These are phyloP conservation scores for Kurtzmaniella quercitrusa DNA, from an alignment of 1,139 yeast species.

Conservation along the genomic window DNA sequence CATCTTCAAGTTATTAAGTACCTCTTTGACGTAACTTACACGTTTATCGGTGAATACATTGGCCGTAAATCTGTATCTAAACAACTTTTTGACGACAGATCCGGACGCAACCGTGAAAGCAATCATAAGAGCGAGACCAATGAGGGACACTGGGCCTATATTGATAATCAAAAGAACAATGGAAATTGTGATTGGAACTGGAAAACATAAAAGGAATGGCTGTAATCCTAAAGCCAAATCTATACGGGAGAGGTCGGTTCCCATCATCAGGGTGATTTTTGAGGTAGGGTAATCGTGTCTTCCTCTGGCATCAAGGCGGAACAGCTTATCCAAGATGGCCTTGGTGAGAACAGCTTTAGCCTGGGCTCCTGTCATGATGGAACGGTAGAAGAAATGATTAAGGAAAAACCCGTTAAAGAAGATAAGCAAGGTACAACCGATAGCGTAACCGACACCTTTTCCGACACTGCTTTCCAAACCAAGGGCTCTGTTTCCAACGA, in stretches of 20 bases:
- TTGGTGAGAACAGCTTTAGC: constrained; percentile 63
- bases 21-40: constrained; percentile 31
- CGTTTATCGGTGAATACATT: constrained; percentile 30
- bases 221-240: constrained; percentile 32
- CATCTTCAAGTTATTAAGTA: constrained; percentile 30
- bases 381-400: constrained; percentile 28
- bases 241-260: constrained; percentile 34
- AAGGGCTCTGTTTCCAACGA: constrained; percentile 29
- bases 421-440: constrained; percentile 19
- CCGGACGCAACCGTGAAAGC: constrained; percentile 22
- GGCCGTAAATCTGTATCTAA: constrained; percentile 23
- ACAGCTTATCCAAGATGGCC: constrained; percentile 62
- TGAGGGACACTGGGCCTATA: constrained; percentile 33
- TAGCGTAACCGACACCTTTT: constrained; percentile 35
- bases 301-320: constrained; percentile 57
- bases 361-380: constrained; percentile 55
- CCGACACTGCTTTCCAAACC: constrained; percentile 18
- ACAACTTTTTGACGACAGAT: constrained; percentile 21
- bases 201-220: constrained; percentile 25
- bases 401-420: constrained; percentile 17
- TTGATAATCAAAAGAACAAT: constrained; percentile 29
- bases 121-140: constrained; percentile 29
- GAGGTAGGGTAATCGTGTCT: constrained; percentile 60
- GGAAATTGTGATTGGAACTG: constrained; percentile 27
- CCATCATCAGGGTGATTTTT: constrained; percentile 53